Evolutionary conservation across 2,329 filamentous ascomycete genomes (phyloP).

Genomic region (Diaporthe velutina): DNA sequence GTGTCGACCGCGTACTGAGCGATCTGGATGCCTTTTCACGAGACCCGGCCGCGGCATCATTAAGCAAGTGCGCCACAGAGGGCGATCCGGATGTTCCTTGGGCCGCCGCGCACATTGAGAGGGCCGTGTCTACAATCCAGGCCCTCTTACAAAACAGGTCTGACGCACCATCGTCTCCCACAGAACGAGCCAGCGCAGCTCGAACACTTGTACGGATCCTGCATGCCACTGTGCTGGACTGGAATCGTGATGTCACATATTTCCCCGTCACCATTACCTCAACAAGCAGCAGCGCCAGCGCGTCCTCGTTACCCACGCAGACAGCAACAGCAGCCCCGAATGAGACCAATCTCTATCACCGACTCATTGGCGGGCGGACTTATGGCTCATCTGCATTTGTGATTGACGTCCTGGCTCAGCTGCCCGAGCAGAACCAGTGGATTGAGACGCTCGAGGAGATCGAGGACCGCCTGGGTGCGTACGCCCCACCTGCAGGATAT

Average conservation of each 20-base stretch:
- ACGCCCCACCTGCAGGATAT: constrained; percentile 47
- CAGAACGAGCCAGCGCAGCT: constrained; percentile 60
- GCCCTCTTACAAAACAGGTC: constrained; percentile 54
- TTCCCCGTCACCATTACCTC: neutral
- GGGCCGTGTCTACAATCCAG: constrained; percentile 58
- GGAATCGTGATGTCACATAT: constrained; percentile 31
- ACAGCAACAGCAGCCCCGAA: constrained; percentile 45
- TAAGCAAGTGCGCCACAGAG: constrained; percentile 44
- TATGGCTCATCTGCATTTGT: constrained; percentile 57
- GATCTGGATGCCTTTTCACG: constrained; percentile 54
- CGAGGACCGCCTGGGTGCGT: constrained; percentile 45
- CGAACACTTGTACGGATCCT: constrained; percentile 63
- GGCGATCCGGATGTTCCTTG: constrained; percentile 57
- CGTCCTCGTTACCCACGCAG: neutral
- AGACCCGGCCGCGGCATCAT: neutral
- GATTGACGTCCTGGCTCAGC: constrained; percentile 56
- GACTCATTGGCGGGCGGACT: constrained; percentile 60
- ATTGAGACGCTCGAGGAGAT: constrained; percentile 53
- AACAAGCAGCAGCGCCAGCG: neutral
- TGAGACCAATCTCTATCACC: constrained; percentile 61
- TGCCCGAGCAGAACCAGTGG: constrained; percentile 60
- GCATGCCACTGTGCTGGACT: constrained; percentile 53
- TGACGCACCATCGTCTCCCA: constrained; percentile 51
- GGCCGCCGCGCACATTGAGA: constrained; percentile 62
- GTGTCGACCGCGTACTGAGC: constrained; percentile 60